Evolutionary conservation across 331 rosid species (phyloP).

Genomic region (Quercus phellos): DNA sequence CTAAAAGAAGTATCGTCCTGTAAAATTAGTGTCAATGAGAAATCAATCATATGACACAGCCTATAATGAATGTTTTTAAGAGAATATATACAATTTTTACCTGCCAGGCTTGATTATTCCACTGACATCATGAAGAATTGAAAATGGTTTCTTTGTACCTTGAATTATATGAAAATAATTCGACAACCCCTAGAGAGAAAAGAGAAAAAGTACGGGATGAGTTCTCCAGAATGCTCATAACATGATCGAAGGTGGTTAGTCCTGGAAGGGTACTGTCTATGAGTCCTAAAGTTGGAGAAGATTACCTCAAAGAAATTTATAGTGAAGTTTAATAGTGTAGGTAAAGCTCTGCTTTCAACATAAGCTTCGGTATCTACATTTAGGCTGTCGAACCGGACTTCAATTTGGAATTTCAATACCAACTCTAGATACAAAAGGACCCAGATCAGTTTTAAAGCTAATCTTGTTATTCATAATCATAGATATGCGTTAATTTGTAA

Average conservation of each 20-base stretch:
- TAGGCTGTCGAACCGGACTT: slow-evolving; percentile 78
- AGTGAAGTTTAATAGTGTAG: slow-evolving; percentile 67
- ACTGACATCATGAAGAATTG: slow-evolving; percentile 67
- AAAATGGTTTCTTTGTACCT: slow-evolving; percentile 57
- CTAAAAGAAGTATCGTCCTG: slow-evolving; percentile 92
- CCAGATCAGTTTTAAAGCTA: too few relatives aligned
- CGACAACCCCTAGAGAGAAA: slow-evolving; percentile 48
- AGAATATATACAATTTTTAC: slow-evolving; percentile 23
- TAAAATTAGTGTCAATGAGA: slow-evolving; percentile 19
- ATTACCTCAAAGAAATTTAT: slow-evolving; percentile 71
- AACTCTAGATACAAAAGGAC: slow-evolving; percentile 37
- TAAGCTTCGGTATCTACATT: slow-evolving; percentile 78
- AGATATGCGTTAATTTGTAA: too few relatives aligned
- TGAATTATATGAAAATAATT: slow-evolving; percentile 60
- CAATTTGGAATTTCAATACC: slow-evolving; percentile 92
- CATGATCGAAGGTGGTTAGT: too few relatives aligned
- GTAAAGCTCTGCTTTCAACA: slow-evolving; percentile 80
- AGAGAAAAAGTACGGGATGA: not conserved
- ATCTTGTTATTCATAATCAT: too few relatives aligned
- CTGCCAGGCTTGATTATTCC: slow-evolving; percentile 91
- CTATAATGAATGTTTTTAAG: not conserved
- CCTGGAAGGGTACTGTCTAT: too few relatives aligned
- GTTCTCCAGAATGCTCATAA: too few relatives aligned
- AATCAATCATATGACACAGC: not conserved
- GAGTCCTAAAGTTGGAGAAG: not conserved